These are phyloP conservation scores for Tetracentron sinense DNA, from an alignment of 164 flowering plant genomes.

Conservation along the genomic window DNA sequence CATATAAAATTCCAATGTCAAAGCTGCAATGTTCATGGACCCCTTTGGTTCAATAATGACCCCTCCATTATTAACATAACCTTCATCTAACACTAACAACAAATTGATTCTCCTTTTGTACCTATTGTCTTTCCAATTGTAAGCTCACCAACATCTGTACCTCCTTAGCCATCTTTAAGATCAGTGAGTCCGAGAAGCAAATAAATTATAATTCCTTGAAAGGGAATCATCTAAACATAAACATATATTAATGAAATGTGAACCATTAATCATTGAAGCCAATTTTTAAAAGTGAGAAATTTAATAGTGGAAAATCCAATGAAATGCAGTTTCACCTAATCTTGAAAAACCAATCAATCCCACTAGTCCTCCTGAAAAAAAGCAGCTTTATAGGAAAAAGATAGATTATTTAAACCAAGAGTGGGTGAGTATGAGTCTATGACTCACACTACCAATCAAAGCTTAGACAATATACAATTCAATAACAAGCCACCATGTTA, in stretches of 20 bases:
- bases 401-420: too few species aligned
- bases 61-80: conserved; percentile 3
- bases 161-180: conserved; percentile 11
- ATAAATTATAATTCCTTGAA: conserved; percentile 21
- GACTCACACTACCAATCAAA: too few species aligned
- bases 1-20: conserved; percentile 33
- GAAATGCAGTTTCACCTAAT: too few species aligned
- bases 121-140: background rate
- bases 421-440: too few species aligned
- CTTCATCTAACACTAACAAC: conserved; percentile 11
- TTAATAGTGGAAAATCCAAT: too few species aligned
- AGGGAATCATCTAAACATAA: conserved; percentile 20
- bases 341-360: too few species aligned
- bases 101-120: background rate
- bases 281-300: too few species aligned
- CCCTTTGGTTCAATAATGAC: conserved; percentile 27
- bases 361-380: too few species aligned
- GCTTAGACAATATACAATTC: too few species aligned
- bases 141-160: background rate
- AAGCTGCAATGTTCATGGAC: conserved; percentile 19
- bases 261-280: conserved; percentile 22
- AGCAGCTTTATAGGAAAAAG: too few species aligned
- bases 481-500: too few species aligned
- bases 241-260: conserved; percentile 22
- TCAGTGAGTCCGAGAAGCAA: conserved; percentile 23